Evolutionary conservation across 2,329 filamentous ascomycete species (phyloP).

Genomic region (Thielaviopsis punctulata): DNA sequence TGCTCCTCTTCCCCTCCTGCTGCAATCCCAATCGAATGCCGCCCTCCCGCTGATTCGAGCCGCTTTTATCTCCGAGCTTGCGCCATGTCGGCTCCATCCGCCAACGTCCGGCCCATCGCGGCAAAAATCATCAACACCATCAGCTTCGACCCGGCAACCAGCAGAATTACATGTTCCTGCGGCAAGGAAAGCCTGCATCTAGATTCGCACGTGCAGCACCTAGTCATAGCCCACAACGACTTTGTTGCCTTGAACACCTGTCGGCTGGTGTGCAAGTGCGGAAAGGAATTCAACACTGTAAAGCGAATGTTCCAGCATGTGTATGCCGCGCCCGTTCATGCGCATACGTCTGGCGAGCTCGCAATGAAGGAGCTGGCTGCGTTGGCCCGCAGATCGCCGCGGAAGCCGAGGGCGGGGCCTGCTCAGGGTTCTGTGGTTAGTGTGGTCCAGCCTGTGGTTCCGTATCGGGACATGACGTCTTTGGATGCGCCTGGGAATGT

Average conservation of each 20-base stretch:
- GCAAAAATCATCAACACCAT: not conserved
- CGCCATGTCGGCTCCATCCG: not conserved
- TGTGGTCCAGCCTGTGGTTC: not conserved
- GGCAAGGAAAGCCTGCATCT: not conserved
- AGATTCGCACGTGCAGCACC: not conserved
- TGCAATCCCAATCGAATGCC: too few relatives aligned
- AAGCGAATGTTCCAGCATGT: not conserved
- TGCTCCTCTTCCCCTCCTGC: too few relatives aligned
- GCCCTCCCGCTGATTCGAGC: too few relatives aligned
- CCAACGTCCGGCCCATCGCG: not conserved
- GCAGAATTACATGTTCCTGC: not conserved
- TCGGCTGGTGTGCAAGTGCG: not conserved
- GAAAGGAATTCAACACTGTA: not conserved
- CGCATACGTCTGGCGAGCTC: not conserved
- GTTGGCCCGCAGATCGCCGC: not conserved
- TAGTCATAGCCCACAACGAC: not conserved
- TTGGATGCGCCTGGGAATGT: too few relatives aligned
- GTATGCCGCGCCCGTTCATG: not conserved
- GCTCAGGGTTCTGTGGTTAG: too few relatives aligned
- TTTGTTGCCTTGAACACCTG: not conserved
- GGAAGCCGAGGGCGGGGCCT: not conserved
- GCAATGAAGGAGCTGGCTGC: not conserved
- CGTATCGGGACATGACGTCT: too few relatives aligned
- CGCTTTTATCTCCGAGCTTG: too few relatives aligned
- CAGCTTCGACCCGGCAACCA: not conserved